Evolutionary conservation across 768 basidiomycete genomes (phyloP).

Genomic region (Vararia minispora): DNA sequence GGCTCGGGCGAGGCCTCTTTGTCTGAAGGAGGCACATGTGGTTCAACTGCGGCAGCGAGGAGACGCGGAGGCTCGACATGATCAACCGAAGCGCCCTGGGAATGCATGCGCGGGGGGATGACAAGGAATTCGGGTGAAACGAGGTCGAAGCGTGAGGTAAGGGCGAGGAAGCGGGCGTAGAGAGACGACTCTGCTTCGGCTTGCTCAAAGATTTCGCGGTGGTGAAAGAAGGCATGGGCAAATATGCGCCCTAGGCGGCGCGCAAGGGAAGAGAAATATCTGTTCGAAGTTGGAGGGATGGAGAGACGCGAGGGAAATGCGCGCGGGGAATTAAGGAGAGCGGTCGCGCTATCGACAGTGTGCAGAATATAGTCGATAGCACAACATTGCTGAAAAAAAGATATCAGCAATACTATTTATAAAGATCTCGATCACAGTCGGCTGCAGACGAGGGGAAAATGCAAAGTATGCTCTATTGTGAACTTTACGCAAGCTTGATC

Average conservation of each 20-base stretch:
- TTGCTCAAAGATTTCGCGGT: slow-evolving; percentile 84
- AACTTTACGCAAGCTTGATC: no score
- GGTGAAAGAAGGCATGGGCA: slow-evolving; percentile 93
- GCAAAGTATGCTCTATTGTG: no score
- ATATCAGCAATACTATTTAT: no score
- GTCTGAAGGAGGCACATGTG: slow-evolving; percentile 7
- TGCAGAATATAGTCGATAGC: slow-evolving; percentile 95
- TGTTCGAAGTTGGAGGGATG: slow-evolving; percentile 68
- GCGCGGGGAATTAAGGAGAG: slow-evolving; percentile 80
- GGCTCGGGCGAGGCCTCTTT: slow-evolving; percentile 13
- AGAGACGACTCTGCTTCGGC: slow-evolving; percentile 85
- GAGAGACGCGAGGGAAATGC: slow-evolving; percentile 87
- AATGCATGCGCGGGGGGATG: slow-evolving; percentile 41
- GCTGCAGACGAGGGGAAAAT: background rate
- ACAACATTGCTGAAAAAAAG: slow-evolving; percentile 65
- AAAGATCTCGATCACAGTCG: slow-evolving; percentile 3
- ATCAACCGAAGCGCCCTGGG: slow-evolving; percentile 19
- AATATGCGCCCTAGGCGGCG: slow-evolving; percentile 91
- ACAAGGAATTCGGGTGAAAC: slow-evolving; percentile 79
- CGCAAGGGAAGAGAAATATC: slow-evolving; percentile 86
- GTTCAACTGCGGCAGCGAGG: slow-evolving; percentile 12
- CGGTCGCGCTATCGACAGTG: slow-evolving; percentile 88
- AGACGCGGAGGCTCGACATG: slow-evolving; percentile 15
- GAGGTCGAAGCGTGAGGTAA: slow-evolving; percentile 70
- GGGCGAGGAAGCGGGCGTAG: slow-evolving; percentile 81